Evolutionary conservation across 257 asterid genomes (phyloP).

Genomic region (Primulina huaijiensis): DNA sequence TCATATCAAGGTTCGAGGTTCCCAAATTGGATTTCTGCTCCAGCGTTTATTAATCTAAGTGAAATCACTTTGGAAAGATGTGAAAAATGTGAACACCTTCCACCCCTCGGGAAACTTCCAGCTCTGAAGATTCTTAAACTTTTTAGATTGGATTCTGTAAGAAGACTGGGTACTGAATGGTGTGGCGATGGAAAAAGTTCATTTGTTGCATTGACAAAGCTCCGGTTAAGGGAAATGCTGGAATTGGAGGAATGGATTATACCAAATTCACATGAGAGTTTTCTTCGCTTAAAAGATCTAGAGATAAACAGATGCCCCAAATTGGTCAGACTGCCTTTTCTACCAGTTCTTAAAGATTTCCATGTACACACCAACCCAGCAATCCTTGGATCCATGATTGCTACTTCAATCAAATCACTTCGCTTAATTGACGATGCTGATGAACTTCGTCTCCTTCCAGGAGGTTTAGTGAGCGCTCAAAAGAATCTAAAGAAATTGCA

Average conservation of each 20-base stretch:
- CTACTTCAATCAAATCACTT: too few species aligned
- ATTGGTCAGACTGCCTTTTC: background rate
- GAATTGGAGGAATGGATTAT: slow-evolving; percentile 25
- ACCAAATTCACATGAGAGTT: slow-evolving; percentile 6
- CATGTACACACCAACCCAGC: too few species aligned
- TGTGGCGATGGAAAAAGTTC: slow-evolving; percentile 18
- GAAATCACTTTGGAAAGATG: slow-evolving; percentile 2
- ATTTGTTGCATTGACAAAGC: slow-evolving; percentile 22
- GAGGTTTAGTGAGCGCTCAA: too few species aligned
- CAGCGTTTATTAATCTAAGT: background rate
- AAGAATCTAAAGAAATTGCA: too few species aligned
- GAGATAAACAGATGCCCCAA: background rate
- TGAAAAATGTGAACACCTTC: slow-evolving; percentile 27
- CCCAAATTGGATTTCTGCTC: slow-evolving; percentile 25
- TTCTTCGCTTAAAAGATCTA: slow-evolving; percentile 9
- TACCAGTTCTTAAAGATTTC: too few species aligned
- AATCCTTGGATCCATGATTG: too few species aligned
- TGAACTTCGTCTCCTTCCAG: too few species aligned
- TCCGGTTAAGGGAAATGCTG: background rate
- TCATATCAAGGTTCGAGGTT: slow-evolving; percentile 27
- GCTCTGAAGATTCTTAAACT: slow-evolving; percentile 16
- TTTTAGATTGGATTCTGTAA: background rate
- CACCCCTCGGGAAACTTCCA: slow-evolving; percentile 23
- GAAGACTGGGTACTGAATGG: slow-evolving; percentile 19
- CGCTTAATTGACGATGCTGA: too few species aligned